A percentile compares a stretch with the other conserved stretches of the same genome.
Conservation (phyloP, 2,329 filamentous ascomycete genomes). For the Pyrenochaeta sp. region DNA sequence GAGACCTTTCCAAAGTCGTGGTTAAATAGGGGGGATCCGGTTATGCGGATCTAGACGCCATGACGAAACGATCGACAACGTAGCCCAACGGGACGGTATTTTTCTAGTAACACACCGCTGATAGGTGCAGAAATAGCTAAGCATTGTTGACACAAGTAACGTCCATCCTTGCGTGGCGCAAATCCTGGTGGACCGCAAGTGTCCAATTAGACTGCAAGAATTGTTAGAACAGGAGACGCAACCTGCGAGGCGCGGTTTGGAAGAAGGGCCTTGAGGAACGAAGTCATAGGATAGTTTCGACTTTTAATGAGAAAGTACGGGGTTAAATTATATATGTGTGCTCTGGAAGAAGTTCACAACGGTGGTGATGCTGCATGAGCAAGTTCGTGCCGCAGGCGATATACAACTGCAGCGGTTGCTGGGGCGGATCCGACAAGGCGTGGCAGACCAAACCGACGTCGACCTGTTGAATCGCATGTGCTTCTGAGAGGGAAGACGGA, state of each 20-base stretch:
- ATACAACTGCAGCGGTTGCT: slow-evolving; percentile 2
- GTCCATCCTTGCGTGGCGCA: no score
- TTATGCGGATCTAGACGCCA: no score
- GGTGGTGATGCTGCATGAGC: slow-evolving; percentile 1
- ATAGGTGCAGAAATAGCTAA: no score
- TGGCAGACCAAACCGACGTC: slow-evolving; percentile 1
- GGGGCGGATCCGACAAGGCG: slow-evolving; percentile 1
- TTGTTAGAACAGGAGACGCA: slow-evolving; percentile 7
- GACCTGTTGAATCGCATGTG: slow-evolving; percentile 1
- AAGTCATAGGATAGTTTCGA: slow-evolving; percentile 6
- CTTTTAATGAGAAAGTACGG: not conserved
- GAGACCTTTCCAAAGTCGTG: no score
- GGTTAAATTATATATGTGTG: no score
- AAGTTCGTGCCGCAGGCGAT: not conserved
- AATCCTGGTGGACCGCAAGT: no score
- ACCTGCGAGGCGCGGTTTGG: slow-evolving; percentile 4
- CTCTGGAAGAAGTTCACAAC: slow-evolving; percentile 8
- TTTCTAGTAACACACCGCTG: no score
- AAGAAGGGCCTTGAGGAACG: slow-evolving; percentile 9
- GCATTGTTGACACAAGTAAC: no score
- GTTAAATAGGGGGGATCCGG: no score
- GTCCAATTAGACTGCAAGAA: no score
- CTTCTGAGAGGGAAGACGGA: slow-evolving; percentile 4
- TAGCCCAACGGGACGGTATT: no score
- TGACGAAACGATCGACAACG: no score